Evolutionary conservation across 1,284 basidiomycete genomes (phyloP), one percentile per base, ranked within the genome.

Genomic region (Malassezia equina): DNA sequence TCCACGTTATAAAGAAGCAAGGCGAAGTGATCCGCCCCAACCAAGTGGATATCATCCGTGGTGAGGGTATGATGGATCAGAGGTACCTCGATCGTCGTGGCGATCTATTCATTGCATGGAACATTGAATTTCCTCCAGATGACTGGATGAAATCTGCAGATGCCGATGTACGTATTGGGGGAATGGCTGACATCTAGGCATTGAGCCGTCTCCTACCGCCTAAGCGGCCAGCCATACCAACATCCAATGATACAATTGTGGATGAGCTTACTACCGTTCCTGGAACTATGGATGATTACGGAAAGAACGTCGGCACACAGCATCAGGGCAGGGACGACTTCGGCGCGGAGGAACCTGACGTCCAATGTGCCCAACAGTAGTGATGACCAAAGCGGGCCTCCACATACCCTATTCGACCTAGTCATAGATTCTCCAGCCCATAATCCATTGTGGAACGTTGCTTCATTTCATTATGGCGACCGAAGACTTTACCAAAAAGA

Each of bases 401-500:
- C 40, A 50, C 47, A 49, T 45, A 25, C 47, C 44, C 25, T 29
- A 9, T 9, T n/a, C 15, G 42, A 17, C 23, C 23, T 51, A 52
- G 50, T 52, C 50, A 52, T 36, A 43, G 17, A n/a, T n/a, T n/a
- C n/a, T n/a, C 11, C 12, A 19, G n/a, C 32, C 32, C 25, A 12
- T n/a, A 55, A 24, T 17, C 29, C 11, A n/a, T 36, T 40, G 36
- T 32, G 31, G 12, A 36, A 21, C 46, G 7, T 47, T 25, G 8
- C 24, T 34, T 25, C 21, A 25, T 28, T 17, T 17, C 23, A 47
- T 17, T 29, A 56, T 51, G 48, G 33, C 25, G n/a, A 25, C 28
- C 11, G 62, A 66, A 29, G 69, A 70, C 41, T 72, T 71, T 49
- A 69, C 67, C 53, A 73, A 73, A 59, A 58, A 59, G 41, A 73